Conservation (phyloP, 352 stramenopile genomes). For the Phytophthora fragariae region DNA sequence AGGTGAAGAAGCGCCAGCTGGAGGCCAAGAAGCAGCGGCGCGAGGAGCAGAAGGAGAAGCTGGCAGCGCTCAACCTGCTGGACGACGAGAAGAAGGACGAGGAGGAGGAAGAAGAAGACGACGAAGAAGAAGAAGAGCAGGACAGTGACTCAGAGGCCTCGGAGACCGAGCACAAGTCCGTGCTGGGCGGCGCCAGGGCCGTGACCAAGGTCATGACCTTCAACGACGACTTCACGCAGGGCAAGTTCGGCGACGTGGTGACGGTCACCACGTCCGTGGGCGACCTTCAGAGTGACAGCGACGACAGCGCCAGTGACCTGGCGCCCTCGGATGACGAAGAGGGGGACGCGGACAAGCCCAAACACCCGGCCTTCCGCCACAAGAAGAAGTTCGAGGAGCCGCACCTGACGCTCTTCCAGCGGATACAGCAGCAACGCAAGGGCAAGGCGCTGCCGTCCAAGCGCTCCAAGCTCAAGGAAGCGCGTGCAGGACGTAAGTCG, state of each 20-base stretch:
- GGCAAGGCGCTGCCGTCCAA: slow-evolving; percentile 85
- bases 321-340: slow-evolving; percentile 64
- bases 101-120: slow-evolving; percentile 27
- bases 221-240: slow-evolving; percentile 83
- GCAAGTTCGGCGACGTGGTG: slow-evolving; percentile 88
- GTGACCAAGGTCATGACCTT: slow-evolving; percentile 82
- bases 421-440: slow-evolving; percentile 87
- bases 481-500: slow-evolving; percentile 70
- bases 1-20: slow-evolving; percentile 85
- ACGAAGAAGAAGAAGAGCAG: slow-evolving; percentile 38
- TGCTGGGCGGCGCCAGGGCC: slow-evolving; percentile 34
- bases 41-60: slow-evolving; percentile 81
- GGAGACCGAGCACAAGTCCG: slow-evolving; percentile 39
- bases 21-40: slow-evolving; percentile 85
- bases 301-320: slow-evolving; percentile 75
- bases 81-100: slow-evolving; percentile 57
- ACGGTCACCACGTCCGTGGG: slow-evolving; percentile 87
- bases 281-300: slow-evolving; percentile 79
- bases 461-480: slow-evolving; percentile 85
- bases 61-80: slow-evolving; percentile 64
- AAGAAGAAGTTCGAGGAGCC: slow-evolving; percentile 61
- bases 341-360: slow-evolving; percentile 28
- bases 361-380: slow-evolving; percentile 36
- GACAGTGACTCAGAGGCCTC: slow-evolving; percentile 46
- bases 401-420: slow-evolving; percentile 87